Percentiles rank a stretch among this genome's conserved stretches.
phyloP scores from a whole-genome alignment of 2,329 filamentous ascomycete genomes.

The Coccinonectria pachysandricola region DNA sequence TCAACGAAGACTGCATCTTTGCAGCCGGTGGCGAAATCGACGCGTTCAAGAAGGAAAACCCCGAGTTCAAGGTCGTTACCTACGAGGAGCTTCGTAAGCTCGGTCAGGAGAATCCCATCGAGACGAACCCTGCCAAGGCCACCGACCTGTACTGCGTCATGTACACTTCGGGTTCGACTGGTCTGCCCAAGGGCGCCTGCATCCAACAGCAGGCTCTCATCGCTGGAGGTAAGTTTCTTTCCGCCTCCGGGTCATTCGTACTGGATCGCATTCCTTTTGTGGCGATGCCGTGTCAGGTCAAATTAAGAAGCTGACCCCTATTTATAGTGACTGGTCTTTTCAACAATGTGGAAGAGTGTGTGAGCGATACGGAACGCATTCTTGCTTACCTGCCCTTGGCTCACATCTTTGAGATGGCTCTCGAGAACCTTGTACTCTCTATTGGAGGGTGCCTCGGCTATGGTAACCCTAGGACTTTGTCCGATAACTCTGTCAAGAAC shows the following conservation, averaged over 20 bases:
- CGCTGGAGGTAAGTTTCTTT: conserved; percentile 53
- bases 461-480: conserved; percentile 79
- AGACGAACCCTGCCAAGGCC: conserved; percentile 60
- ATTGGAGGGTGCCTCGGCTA: conserved; percentile 91
- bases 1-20: conserved; percentile 49
- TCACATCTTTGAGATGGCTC: conserved; percentile 92
- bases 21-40: conserved; percentile 41
- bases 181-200: conserved; percentile 78
- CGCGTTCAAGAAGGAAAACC: conserved; percentile 45
- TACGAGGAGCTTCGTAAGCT: conserved; percentile 45
- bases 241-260: too few relatives aligned
- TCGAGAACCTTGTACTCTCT: conserved; percentile 83
- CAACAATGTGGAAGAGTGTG: conserved; percentile 64
- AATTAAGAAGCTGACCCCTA: too few relatives aligned
- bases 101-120: conserved; percentile 57
- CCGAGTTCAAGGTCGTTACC: conserved; percentile 42
- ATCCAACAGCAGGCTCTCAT: conserved; percentile 73
- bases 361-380: conserved; percentile 68
- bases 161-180: conserved; percentile 85
- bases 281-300: too few relatives aligned
- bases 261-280: too few relatives aligned
- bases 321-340: conserved; percentile 65
- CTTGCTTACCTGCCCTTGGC: conserved; percentile 89
- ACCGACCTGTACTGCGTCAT: conserved; percentile 76
- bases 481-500: conserved; percentile 76